phyloP scores from a whole-genome alignment of 345 rosid genomes.

The Linum tenue region DNA sequence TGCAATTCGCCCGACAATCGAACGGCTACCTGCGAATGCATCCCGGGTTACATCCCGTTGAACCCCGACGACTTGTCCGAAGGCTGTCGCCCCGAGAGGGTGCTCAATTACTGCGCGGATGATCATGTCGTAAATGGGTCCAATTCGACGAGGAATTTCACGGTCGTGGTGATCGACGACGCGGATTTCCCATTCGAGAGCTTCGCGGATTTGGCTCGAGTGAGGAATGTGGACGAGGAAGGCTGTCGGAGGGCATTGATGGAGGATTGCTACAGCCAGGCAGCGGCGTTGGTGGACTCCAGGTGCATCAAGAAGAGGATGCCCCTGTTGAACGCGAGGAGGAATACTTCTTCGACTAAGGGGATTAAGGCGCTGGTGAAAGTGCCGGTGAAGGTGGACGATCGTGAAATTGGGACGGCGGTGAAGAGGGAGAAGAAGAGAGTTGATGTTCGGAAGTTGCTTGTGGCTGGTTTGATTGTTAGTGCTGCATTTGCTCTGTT shows the following conservation, averaged over 20 bases:
- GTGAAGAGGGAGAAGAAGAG: conserved; percentile 3
- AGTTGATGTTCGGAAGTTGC: neutral
- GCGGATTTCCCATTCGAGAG: conserved; percentile 15
- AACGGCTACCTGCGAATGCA: conserved; percentile 15
- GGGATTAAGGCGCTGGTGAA: conserved; percentile 22
- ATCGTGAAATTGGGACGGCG: neutral
- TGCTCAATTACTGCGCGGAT: conserved; percentile 19
- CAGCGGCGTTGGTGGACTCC: conserved; percentile 17
- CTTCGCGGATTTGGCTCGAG: conserved; percentile 18
- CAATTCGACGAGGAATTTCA: conserved; percentile 13
- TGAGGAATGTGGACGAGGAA: conserved; percentile 13
- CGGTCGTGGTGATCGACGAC: conserved; percentile 17
- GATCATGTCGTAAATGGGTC: neutral
- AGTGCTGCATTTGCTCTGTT: conserved; percentile 16
- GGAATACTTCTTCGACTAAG: conserved; percentile 16
- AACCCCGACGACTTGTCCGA: conserved; percentile 12
- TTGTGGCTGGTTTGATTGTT: conserved; percentile 13
- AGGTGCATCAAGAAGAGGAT: conserved; percentile 18
- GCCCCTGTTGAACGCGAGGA: conserved; percentile 21
- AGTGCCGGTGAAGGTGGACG: conserved; percentile 19
- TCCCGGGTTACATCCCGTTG: conserved; percentile 21
- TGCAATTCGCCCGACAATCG: conserved; percentile 19
- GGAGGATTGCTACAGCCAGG: conserved; percentile 22
- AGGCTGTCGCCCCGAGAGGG: conserved; percentile 24
- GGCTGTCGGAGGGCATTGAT: conserved; percentile 24